These are phyloP conservation scores for Epichloe gansuensis DNA, from an alignment of 2,329 filamentous ascomycete species.

Conservation along the genomic window DNA sequence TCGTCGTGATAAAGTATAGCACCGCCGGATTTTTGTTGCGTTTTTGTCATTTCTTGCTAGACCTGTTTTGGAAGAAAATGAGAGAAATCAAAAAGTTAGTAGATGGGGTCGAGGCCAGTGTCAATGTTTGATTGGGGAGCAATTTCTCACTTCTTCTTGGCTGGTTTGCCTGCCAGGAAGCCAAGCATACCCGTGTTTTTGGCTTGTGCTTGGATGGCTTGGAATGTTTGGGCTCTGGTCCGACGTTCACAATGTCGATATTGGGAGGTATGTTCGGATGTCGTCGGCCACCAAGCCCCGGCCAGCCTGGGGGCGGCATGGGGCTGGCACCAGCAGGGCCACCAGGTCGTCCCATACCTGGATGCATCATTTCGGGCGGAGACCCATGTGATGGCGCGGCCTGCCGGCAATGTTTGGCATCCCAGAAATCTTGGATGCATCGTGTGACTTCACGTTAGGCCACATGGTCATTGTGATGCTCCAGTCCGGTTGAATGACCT, in stretches of 20 bases:
- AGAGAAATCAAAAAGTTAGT: background rate
- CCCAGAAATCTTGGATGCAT: background rate
- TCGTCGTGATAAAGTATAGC: conserved; percentile 1
- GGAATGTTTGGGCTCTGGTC: conserved; percentile 3
- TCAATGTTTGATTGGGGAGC: background rate
- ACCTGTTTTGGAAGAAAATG: background rate
- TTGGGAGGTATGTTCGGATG: conserved; percentile 4
- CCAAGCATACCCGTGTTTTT: conserved; percentile 9
- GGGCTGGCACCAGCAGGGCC: conserved; percentile 1
- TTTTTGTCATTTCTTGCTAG: conserved; percentile 10
- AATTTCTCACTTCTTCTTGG: conserved; percentile 14
- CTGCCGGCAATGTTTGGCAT: conserved; percentile 4
- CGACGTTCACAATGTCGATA: conserved; percentile 11
- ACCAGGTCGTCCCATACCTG: background rate
- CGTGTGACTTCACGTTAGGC: conserved; percentile 35
- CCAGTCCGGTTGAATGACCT: conserved; percentile 62
- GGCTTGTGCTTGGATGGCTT: conserved; percentile 9
- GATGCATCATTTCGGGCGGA: conserved; percentile 3
- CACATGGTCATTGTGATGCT: conserved; percentile 45
- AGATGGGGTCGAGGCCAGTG: background rate
- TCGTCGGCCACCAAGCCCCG: background rate
- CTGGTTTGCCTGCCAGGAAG: conserved; percentile 11
- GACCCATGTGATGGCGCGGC: conserved; percentile 2
- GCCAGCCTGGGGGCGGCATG: conserved; percentile 11
- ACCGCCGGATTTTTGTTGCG: background rate